phyloP scores from a whole-genome alignment of 495 filamentous ascomycete genomes.

The Xylaria nigripes region DNA sequence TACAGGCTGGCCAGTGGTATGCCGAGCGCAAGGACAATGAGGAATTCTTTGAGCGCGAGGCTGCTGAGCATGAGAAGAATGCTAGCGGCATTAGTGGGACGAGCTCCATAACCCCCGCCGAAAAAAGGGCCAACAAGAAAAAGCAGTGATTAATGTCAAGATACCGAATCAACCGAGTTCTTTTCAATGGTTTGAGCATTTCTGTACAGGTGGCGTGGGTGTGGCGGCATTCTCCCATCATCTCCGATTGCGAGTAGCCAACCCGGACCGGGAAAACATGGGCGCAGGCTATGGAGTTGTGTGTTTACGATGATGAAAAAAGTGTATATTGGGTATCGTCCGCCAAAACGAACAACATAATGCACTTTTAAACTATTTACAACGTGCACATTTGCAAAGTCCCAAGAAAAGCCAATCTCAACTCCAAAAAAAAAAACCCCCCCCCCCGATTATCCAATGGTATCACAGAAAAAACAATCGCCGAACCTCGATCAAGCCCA shows the following conservation, averaged over 20 bases:
- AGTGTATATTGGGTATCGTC: background rate
- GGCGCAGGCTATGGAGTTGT: background rate
- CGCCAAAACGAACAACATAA: too few species aligned
- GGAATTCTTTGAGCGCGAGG: conserved; percentile 60
- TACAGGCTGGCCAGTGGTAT: conserved; percentile 99
- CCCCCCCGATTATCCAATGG: background rate
- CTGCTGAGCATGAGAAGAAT: conserved; percentile 39
- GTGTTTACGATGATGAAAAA: background rate
- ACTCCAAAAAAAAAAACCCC: background rate
- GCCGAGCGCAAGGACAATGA: conserved; percentile 85
- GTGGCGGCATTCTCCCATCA: background rate
- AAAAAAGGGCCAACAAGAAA: conserved; percentile 34
- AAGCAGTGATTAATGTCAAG: conserved; percentile 12
- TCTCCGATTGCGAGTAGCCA: background rate
- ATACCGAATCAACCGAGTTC: background rate
- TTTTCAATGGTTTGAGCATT: background rate
- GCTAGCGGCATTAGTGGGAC: too few species aligned
- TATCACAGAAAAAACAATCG: background rate
- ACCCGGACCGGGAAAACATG: background rate
- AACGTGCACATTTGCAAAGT: too few species aligned
- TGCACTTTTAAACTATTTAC: too few species aligned
- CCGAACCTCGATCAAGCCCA: background rate
- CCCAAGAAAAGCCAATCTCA: background rate
- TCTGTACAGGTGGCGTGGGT: background rate
- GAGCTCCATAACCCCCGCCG: conserved; percentile 14